Evolutionary conservation across 768 basidiomycete genomes (phyloP), one percentile per base, ranked within the genome.

Genomic region (Chiua virens): DNA sequence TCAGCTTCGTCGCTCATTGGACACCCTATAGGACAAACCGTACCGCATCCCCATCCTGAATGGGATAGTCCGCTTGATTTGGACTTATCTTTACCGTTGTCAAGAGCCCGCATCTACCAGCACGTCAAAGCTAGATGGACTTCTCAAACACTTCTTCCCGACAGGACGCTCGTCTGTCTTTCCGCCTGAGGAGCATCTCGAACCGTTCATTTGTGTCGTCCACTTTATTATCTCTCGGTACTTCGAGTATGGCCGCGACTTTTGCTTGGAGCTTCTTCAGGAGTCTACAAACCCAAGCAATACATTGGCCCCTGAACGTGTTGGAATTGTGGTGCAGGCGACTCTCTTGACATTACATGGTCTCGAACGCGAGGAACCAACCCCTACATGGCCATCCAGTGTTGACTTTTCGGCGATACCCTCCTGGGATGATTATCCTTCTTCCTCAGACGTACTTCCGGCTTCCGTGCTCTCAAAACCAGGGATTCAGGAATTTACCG

Each of bases 21-120:
- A 11, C 8, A 3, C 44, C 38, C 17, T 17, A n/a, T 50, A 96
- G 92, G 94, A 97, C 59, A 89, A 87, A 56, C 75, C 83, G 1
- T 76, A 79, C 49, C 82, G 92, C 13, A 73, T 80, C 0, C 77
- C 82, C 3, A 79, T 91, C 20, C 75, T 95, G 72, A 95, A 94
- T 57, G 89, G 90, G 13, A 80, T 89, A 49, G 65, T 92, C 55
- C 84, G 95, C 9, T 69, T 97, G 37, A 71, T 94, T 30, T 98
- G 94, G 95, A 91, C 93, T 3, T 98, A 97, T 67, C 75, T 97
- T n/a, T 95, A 92, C 64, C 86, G 95, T 15, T 95, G 92, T 63
- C 85, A 87, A 56, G 95, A 98, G 67, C 79, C 88, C 6, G 73
- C 82, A 2, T 89, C 93, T 0, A 86, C 89, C 3, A 85, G 83